phyloP scores from a whole-genome alignment of 2,329 filamentous ascomycete genomes.

The Botrytis fragariae region DNA sequence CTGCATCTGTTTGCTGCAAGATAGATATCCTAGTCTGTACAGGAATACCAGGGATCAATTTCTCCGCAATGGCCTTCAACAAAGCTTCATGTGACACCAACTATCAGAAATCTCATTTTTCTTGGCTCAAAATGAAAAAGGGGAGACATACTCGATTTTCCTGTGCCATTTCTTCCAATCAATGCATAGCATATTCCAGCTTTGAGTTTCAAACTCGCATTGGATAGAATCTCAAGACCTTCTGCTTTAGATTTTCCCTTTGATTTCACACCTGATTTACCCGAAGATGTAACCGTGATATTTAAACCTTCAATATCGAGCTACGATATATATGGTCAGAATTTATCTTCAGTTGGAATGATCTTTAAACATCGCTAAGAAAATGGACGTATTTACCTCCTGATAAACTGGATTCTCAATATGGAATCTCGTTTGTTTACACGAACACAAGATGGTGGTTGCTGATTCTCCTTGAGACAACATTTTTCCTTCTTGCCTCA shows the following conservation, averaged over 20 bases:
- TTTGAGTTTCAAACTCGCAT: conserved; percentile 70
- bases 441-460: conserved; percentile 35
- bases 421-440: conserved; percentile 39
- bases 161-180: conserved; percentile 76
- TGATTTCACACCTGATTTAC: conserved; percentile 41
- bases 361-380: not conserved
- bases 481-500: not conserved
- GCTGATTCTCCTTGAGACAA: conserved; percentile 28
- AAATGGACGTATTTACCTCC: conserved; percentile 28
- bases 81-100: conserved; percentile 51
- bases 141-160: conserved; percentile 68
- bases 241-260: conserved; percentile 52
- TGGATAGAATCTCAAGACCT: conserved; percentile 65
- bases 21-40: conserved; percentile 64
- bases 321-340: conserved; percentile 40
- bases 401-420: conserved; percentile 37
- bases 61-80: conserved; percentile 71
- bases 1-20: conserved; percentile 60
- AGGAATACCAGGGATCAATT: conserved; percentile 73
- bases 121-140: not conserved
- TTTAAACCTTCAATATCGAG: conserved; percentile 71
- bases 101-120: conserved; percentile 3
- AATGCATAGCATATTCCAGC: conserved; percentile 73
- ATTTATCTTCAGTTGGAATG: not conserved
- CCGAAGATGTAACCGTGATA: conserved; percentile 57